Conservation (phyloP, 2,329 filamentous ascomycete species). For the Delphinella strobiligena region DNA sequence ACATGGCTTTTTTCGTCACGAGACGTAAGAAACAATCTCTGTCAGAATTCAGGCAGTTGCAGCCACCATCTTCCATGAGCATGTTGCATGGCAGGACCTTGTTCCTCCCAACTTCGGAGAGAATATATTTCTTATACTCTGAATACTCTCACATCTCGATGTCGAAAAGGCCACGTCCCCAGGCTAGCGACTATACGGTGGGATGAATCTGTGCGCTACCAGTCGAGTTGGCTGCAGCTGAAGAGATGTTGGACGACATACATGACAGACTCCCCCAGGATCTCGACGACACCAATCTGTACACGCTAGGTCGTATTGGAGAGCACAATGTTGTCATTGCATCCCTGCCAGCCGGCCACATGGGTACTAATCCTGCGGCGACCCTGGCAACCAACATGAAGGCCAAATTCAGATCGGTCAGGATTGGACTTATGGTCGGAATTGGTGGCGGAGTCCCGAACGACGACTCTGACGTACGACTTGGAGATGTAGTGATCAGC, state of each 20-base stretch:
- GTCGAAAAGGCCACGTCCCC: neutral
- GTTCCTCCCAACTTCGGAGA: no score
- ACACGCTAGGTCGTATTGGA: conserved; percentile 9
- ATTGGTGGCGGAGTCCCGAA: conserved; percentile 13
- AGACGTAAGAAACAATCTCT: no score
- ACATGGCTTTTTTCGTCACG: no score
- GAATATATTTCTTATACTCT: no score
- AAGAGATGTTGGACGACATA: conserved; percentile 10
- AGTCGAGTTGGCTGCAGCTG: conserved; percentile 11
- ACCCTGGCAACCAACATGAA: conserved; percentile 10
- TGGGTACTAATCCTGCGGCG: conserved; percentile 10
- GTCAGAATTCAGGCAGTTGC: no score
- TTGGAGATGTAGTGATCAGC: conserved; percentile 17
- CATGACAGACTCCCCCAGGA: conserved; percentile 4
- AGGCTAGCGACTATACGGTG: conserved; percentile 9
- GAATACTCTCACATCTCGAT: no score
- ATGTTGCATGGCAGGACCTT: no score
- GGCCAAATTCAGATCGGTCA: conserved; percentile 6
- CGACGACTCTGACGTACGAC: conserved; percentile 5
- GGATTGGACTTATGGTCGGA: conserved; percentile 11
- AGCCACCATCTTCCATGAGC: no score
- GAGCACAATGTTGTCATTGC: conserved; percentile 12
- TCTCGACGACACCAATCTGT: conserved; percentile 8
- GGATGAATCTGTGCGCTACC: conserved; percentile 14
- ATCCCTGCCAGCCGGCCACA: conserved; percentile 10